A percentile compares a stretch with the other conserved stretches of the same genome.
Evolutionary conservation across 352 stramenopile genomes (phyloP).

Genomic region (Thraustochytrium sp.): DNA sequence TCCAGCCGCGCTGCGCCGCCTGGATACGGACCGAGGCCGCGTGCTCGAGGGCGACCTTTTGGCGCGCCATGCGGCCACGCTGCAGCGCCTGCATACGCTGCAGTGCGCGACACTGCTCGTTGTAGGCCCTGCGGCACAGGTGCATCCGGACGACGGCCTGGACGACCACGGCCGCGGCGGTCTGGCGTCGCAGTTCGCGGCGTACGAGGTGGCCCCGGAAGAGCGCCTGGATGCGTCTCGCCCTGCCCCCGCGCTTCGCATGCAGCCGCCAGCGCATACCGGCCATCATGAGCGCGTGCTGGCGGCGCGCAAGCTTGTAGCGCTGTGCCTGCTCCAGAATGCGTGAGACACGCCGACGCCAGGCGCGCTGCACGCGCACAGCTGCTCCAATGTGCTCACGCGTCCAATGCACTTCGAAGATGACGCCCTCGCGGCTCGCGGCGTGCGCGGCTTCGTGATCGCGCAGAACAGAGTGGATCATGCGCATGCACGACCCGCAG

Average conservation of each 20-base stretch:
- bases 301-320: neutral
- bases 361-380: neutral
- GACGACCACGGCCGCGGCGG: neutral
- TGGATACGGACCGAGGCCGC: neutral
- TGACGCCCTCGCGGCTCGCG: neutral
- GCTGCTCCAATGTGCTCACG: neutral
- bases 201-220: neutral
- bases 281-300: slow-evolving; percentile 14
- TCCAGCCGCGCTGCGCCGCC: neutral
- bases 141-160: neutral
- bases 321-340: neutral
- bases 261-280: slow-evolving; percentile 15
- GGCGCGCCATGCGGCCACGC: neutral
- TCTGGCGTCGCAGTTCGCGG: neutral
- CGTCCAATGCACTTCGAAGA: slow-evolving; percentile 22
- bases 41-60: neutral
- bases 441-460: slow-evolving; percentile 16
- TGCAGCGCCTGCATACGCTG: neutral
- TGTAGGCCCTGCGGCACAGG: neutral
- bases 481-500: slow-evolving; percentile 1
- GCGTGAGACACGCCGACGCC: neutral
- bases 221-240: slow-evolving; percentile 6
- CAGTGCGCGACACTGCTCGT: neutral
- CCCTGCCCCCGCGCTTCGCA: slow-evolving; percentile 4
- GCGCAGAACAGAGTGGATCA: slow-evolving; percentile 21